These are phyloP conservation scores for Camelina laxa DNA, from an alignment of 345 rosid species.

Conservation along the genomic window DNA sequence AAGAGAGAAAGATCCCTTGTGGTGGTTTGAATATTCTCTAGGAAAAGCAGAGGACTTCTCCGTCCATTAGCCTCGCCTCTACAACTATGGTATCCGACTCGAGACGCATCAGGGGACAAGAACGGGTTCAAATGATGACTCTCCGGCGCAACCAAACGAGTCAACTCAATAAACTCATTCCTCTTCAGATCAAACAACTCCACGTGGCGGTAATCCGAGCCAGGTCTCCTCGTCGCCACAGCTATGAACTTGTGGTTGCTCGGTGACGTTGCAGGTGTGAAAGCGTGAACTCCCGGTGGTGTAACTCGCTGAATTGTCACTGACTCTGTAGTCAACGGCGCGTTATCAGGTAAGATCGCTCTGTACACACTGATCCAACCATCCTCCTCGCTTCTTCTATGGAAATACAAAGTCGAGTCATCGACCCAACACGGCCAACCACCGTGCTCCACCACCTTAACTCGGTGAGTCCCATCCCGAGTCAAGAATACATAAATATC, in stretches of 20 bases:
- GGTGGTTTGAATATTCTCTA: slow-evolving; percentile 68
- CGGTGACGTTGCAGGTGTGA: slow-evolving; percentile 93
- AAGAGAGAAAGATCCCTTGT: slow-evolving; percentile 63
- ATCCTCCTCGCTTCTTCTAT: slow-evolving; percentile 60
- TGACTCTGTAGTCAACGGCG: slow-evolving; percentile 46
- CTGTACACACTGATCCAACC: slow-evolving; percentile 83
- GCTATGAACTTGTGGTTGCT: slow-evolving; percentile 76
- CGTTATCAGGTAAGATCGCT: slow-evolving; percentile 52
- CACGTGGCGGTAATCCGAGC: slow-evolving; percentile 67
- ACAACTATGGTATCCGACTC: slow-evolving; percentile 87
- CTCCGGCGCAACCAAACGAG: slow-evolving; percentile 66
- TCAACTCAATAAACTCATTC: slow-evolving; percentile 66
- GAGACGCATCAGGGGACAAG: slow-evolving; percentile 74
- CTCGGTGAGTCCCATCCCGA: slow-evolving; percentile 71
- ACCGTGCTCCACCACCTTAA: slow-evolving; percentile 78
- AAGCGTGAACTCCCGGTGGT: slow-evolving; percentile 79
- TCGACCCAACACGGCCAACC: slow-evolving; percentile 96
- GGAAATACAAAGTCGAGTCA: slow-evolving; percentile 74
- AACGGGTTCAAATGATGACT: slow-evolving; percentile 89
- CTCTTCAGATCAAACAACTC: slow-evolving; percentile 67
- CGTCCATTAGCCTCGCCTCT: slow-evolving; percentile 55
- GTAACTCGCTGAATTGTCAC: slow-evolving; percentile 69
- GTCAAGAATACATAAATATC: slow-evolving; percentile 78
- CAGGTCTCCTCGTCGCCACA: slow-evolving; percentile 71
- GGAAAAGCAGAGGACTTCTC: slow-evolving; percentile 54